phyloP scores from a whole-genome alignment of 352 stramenopile genomes.

The Phytopythium montanum region DNA sequence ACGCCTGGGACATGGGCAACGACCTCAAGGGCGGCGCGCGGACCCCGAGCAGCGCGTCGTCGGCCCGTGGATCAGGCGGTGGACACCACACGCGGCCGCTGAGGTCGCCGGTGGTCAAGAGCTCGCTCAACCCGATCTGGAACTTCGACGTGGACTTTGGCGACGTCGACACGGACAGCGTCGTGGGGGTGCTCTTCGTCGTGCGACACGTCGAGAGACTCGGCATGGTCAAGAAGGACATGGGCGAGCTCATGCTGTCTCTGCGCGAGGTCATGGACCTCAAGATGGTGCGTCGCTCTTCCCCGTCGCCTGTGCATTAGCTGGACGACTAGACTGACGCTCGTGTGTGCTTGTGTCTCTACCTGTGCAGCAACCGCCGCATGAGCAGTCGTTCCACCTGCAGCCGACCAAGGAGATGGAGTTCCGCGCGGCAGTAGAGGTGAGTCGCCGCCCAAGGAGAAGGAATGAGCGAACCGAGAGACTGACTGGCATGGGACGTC shows the following conservation, averaged over 20 bases:
- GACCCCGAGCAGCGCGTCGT: slow-evolving; percentile 11
- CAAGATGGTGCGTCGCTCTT: slow-evolving; percentile 41
- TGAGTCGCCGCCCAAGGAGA: background rate
- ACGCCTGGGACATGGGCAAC: slow-evolving; percentile 38
- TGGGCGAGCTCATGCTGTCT: slow-evolving; percentile 61
- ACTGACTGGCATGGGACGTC: background rate
- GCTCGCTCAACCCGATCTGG: slow-evolving; percentile 76
- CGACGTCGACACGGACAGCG: slow-evolving; percentile 60
- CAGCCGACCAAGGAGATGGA: slow-evolving; percentile 61
- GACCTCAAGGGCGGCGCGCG: slow-evolving; percentile 29
- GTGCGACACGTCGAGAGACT: slow-evolving; percentile 73
- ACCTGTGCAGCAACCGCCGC: slow-evolving; percentile 38
- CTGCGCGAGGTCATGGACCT: slow-evolving; percentile 70
- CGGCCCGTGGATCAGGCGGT: slow-evolving; percentile 14
- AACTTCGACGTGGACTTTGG: slow-evolving; percentile 82
- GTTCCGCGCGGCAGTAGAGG: slow-evolving; percentile 39
- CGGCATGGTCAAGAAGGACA: slow-evolving; percentile 69
- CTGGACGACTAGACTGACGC: too few relatives aligned
- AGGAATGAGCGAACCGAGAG: too few relatives aligned
- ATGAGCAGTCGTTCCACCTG: slow-evolving; percentile 52
- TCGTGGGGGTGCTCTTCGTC: slow-evolving; percentile 64
- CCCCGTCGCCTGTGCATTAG: background rate
- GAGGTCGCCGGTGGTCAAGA: slow-evolving; percentile 58
- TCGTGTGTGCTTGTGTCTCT: background rate
- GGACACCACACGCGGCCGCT: slow-evolving; percentile 42